These are phyloP conservation scores for maize (Zea mays) DNA, from an alignment of 176 grass and related monocot species.

Conservation along the genomic window Zm-B73-REFERENCE-NAM-5.0 NC_050105.1:148650501-148651000, in stretches of 20 bases:
- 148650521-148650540: too few species aligned
- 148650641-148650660: not conserved
- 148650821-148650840: not conserved
- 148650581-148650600: not conserved
- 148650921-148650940: not conserved
- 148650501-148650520: not conserved
- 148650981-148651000: slow-evolving; percentile 20
- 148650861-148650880: slow-evolving; percentile 3
- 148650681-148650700: not conserved
- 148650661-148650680: not conserved
- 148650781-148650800: not conserved
- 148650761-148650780: not conserved
- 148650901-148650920: slow-evolving; percentile 27
- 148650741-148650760: not conserved
- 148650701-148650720: not conserved
- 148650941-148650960: slow-evolving; percentile 2
- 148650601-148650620: not conserved
- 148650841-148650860: slow-evolving; percentile 14
- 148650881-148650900: slow-evolving; percentile 44
- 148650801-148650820: too few species aligned
- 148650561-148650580: not conserved
- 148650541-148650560: not conserved
- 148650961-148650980: slow-evolving; percentile 41
- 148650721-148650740: not conserved
- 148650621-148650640: not conserved